These are phyloP conservation scores for Lactarius deliciosus DNA, from an alignment of 768 basidiomycete genomes.

Conservation along the genomic window DNA sequence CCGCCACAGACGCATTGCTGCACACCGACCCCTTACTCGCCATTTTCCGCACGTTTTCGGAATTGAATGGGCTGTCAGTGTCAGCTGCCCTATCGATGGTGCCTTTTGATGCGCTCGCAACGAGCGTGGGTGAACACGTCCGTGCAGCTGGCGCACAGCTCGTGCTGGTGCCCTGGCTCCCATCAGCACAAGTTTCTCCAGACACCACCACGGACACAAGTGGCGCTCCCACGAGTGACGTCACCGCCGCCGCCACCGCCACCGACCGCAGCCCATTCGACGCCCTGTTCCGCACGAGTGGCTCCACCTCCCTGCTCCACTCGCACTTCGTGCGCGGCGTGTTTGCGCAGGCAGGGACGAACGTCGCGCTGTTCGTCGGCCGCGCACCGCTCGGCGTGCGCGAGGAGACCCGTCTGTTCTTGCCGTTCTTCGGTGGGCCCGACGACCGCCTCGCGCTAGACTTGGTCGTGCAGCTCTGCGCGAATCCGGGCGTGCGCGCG, in stretches of 20 bases:
- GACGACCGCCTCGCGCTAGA: conserved; percentile 88
- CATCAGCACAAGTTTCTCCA: conserved; percentile 34
- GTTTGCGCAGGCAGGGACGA: conserved; percentile 65
- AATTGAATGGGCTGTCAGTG: conserved; percentile 66
- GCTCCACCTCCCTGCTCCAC: conserved; percentile 56
- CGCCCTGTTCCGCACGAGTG: conserved; percentile 50
- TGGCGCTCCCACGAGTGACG: conserved; percentile 23
- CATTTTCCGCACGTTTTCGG: conserved; percentile 75
- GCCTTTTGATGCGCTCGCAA: conserved; percentile 68
- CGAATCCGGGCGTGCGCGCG: conserved; percentile 63
- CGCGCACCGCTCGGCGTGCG: conserved; percentile 42
- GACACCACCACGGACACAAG: conserved; percentile 20
- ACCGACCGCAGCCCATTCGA: conserved; percentile 68
- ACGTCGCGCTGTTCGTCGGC: conserved; percentile 86
- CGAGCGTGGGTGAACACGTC: conserved; percentile 69
- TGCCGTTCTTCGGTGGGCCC: conserved; percentile 93
- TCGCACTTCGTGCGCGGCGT: conserved; percentile 83
- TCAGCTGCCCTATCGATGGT: conserved; percentile 71
- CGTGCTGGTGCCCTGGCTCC: conserved; percentile 81
- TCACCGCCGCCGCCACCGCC: no score
- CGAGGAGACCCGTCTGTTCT: conserved; percentile 60
- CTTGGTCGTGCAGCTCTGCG: conserved; percentile 81
- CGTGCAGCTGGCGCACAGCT: conserved; percentile 59
- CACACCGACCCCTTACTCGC: conserved; percentile 70
- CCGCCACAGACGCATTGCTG: conserved; percentile 64